Conservation (phyloP, 2,329 filamentous ascomycete species). For the Fusarium gaditjirri region DNA sequence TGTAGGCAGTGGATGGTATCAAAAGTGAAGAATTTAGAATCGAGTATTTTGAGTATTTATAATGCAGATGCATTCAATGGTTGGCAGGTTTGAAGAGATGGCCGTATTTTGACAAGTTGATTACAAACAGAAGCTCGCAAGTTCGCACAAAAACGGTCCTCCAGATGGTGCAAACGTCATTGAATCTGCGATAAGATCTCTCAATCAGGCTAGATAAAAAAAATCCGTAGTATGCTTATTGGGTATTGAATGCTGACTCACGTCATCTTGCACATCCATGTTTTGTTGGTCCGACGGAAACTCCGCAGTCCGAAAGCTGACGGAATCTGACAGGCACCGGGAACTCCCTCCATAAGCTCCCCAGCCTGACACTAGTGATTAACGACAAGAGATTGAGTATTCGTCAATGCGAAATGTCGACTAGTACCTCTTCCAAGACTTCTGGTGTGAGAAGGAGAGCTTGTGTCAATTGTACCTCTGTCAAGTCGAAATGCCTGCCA, state of each 20-base stretch:
- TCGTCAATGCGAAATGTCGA: background rate
- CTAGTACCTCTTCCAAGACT: background rate
- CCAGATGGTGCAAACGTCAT: background rate
- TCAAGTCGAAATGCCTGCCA: slow-evolving; percentile 27
- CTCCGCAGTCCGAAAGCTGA: background rate
- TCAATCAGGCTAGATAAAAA: background rate
- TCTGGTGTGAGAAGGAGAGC: slow-evolving; percentile 20
- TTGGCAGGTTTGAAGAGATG: background rate
- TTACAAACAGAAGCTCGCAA: background rate
- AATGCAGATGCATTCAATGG: background rate
- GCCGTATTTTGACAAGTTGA: background rate
- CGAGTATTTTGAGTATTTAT: background rate
- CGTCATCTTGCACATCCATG: slow-evolving; percentile 1
- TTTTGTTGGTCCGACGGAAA: slow-evolving; percentile 15
- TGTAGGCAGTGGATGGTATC: slow-evolving; percentile 16
- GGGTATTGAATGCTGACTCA: background rate
- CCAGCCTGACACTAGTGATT: background rate
- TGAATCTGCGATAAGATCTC: background rate
- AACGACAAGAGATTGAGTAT: background rate
- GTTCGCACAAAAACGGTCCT: no score
- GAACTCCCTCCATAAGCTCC: background rate
- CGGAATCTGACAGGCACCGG: background rate
- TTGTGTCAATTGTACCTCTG: slow-evolving; percentile 25
- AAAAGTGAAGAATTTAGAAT: background rate
- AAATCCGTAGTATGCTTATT: background rate